Conservation (phyloP, 768 basidiomycete species). For the Ephemerocybe angulata region DNA sequence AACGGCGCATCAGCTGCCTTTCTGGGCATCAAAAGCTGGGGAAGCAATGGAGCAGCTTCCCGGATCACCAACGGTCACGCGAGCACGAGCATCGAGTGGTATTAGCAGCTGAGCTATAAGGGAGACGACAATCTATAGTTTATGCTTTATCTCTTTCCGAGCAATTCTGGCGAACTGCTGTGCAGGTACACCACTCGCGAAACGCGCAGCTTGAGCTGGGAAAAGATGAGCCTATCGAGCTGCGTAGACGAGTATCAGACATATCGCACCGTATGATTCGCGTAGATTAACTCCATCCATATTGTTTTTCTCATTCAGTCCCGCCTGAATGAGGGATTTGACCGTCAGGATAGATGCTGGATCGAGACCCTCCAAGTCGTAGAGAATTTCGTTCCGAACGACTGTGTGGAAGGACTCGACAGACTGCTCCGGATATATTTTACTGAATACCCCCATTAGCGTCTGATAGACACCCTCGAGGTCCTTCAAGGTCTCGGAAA, state of each 20-base stretch:
- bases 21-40: neutral
- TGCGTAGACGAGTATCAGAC: constrained; percentile 5
- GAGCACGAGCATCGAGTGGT: too few species aligned
- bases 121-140: too few species aligned
- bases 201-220: constrained; percentile 59
- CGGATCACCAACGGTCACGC: too few species aligned
- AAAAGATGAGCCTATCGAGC: neutral
- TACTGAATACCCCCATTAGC: constrained; percentile 29
- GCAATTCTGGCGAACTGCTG: constrained; percentile 55
- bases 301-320: constrained; percentile 57
- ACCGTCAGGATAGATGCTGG: constrained; percentile 48
- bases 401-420: constrained; percentile 50
- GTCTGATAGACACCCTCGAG: neutral
- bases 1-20: neutral
- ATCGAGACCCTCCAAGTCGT: constrained; percentile 59
- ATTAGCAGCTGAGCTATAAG: too few species aligned
- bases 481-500: too few species aligned
- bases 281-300: constrained; percentile 63
- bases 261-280: constrained; percentile 52
- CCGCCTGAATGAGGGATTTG: constrained; percentile 52
- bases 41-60: neutral
- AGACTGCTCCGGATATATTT: constrained; percentile 55
- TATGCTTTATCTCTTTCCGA: constrained; percentile 63
- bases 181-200: constrained; percentile 56
- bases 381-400: constrained; percentile 45